phyloP scores from a whole-genome alignment of 176 grass and related monocot species.

The Oryza brachyantha region DNA sequence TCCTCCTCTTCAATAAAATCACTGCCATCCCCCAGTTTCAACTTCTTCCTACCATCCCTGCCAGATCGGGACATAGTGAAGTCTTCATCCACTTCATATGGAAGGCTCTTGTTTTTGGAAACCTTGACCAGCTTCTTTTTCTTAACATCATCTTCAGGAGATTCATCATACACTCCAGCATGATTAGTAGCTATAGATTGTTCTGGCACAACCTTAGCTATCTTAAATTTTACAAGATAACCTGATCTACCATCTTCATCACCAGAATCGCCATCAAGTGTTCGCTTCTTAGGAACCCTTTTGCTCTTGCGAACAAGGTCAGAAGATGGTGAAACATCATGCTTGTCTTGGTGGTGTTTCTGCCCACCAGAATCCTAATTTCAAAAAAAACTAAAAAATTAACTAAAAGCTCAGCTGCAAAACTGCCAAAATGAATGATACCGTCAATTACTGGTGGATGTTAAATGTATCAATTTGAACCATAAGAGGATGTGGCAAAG shows the following conservation, averaged over 20 bases:
- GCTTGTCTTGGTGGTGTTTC: slow-evolving; percentile 30
- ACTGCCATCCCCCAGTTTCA: slow-evolving; percentile 40
- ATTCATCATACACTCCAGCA: slow-evolving; percentile 48
- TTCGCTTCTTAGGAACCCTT: slow-evolving; percentile 64
- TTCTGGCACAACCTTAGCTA: slow-evolving; percentile 45
- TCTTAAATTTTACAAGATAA: slow-evolving; percentile 73
- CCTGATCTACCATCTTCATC: slow-evolving; percentile 56
- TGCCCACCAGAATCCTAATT: slow-evolving; percentile 41
- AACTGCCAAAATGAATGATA: not conserved
- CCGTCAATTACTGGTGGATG: not conserved
- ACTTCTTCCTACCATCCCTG: slow-evolving; percentile 53
- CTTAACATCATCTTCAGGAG: slow-evolving; percentile 46
- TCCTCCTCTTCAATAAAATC: slow-evolving; percentile 77
- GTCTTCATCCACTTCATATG: slow-evolving; percentile 80
- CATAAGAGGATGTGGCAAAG: slow-evolving; percentile 10
- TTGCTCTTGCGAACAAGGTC: slow-evolving; percentile 70
- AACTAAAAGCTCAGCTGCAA: not conserved
- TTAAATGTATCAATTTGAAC: slow-evolving; percentile 14
- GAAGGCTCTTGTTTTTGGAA: slow-evolving; percentile 38
- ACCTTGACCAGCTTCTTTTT: slow-evolving; percentile 66
- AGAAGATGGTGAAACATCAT: slow-evolving; percentile 41
- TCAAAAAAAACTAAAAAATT: slow-evolving; percentile 7
- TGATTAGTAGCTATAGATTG: slow-evolving; percentile 22
- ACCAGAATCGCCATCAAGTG: slow-evolving; percentile 52
- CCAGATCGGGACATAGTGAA: slow-evolving; percentile 48